These are phyloP conservation scores for Cystobasidium onofrii DNA, from an alignment of 768 basidiomycete species.

Conservation along the genomic window DNA sequence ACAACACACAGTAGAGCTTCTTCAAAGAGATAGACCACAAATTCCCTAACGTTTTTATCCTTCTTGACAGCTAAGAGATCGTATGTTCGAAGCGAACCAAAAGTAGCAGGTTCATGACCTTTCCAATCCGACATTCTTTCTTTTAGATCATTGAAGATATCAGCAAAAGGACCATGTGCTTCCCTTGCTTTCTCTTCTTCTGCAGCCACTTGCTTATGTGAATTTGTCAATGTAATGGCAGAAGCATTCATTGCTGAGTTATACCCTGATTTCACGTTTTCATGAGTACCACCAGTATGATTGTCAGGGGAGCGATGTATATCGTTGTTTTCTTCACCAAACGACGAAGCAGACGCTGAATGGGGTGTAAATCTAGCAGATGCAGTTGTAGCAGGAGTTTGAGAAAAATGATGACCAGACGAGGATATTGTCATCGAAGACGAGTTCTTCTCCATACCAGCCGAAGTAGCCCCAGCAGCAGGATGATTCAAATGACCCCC, in stretches of 20 bases:
- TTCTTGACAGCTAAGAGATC: slow-evolving; percentile 81
- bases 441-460: slow-evolving; percentile 7
- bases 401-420: neutral
- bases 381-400: slow-evolving; percentile 8
- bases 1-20: slow-evolving; percentile 98
- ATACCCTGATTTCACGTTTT: neutral
- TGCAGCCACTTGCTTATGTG: slow-evolving; percentile 10
- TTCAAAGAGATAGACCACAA: slow-evolving; percentile 81
- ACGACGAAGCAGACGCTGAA: slow-evolving; percentile 12
- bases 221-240: neutral
- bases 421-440: neutral
- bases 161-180: slow-evolving; percentile 55
- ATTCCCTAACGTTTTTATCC: slow-evolving; percentile 81
- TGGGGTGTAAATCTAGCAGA: neutral
- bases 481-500: neutral
- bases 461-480: neutral
- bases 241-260: neutral
- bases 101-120: slow-evolving; percentile 69
- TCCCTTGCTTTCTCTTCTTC: slow-evolving; percentile 28
- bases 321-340: neutral
- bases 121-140: slow-evolving; percentile 94
- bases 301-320: no score
- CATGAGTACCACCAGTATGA: no score
- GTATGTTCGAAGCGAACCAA: slow-evolving; percentile 83
- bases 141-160: slow-evolving; percentile 79